These are phyloP conservation scores for Salix udensis DNA, from an alignment of 345 rosid species.

Conservation along the genomic window DNA sequence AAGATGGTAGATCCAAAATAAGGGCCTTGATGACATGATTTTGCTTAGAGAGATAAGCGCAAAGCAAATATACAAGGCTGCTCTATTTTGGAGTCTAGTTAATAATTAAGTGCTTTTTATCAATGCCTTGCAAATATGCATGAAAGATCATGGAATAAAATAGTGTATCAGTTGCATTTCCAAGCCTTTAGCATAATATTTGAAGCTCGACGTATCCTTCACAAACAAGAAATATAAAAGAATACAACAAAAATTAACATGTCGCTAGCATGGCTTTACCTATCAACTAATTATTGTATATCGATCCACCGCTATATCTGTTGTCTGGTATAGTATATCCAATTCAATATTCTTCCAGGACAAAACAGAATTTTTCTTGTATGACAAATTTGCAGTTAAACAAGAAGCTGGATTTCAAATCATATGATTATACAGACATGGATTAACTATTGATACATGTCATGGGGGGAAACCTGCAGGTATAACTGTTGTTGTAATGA, in stretches of 20 bases:
- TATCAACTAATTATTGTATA: background rate
- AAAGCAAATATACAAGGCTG: background rate
- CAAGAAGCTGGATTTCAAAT: constrained; percentile 12
- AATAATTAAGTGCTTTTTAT: background rate
- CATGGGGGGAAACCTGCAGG: background rate
- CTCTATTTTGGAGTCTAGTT: background rate
- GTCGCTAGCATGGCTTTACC: background rate
- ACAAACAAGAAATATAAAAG: constrained; percentile 4
- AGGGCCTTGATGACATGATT: background rate
- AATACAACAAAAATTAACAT: background rate
- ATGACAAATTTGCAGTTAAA: constrained; percentile 18
- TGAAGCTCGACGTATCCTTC: background rate
- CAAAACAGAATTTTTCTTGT: constrained; percentile 13
- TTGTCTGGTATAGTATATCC: background rate
- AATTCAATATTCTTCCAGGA: background rate
- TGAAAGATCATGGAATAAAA: constrained; percentile 11
- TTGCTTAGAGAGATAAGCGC: background rate
- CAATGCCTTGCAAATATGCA: constrained; percentile 12
- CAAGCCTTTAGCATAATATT: background rate
- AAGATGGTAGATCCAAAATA: background rate
- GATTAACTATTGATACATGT: background rate
- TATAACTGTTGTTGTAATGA: background rate
- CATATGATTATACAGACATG: background rate
- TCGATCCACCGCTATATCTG: background rate
- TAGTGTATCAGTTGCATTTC: background rate